These are phyloP conservation scores for Datisca glomerata DNA, from an alignment of 306 rosid genomes.

Conservation along the genomic window DNA sequence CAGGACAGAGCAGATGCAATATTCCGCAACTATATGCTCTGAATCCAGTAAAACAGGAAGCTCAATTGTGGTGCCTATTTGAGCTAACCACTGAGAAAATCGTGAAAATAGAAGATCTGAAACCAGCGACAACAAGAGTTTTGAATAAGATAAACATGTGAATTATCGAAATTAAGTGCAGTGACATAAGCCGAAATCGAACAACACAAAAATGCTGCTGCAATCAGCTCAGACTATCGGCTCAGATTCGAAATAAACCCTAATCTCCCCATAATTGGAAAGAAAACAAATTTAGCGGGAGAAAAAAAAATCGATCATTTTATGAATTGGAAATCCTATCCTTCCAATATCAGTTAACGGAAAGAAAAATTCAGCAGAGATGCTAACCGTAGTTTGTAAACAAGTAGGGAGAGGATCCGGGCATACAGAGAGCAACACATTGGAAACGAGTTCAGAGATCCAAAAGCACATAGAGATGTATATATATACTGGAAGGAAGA, in stretches of 20 bases:
- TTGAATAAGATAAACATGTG: background rate
- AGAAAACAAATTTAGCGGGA: background rate
- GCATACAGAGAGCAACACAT: conserved; percentile 23
- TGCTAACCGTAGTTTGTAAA: conserved; percentile 29
- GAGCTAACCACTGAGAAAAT: conserved; percentile 24
- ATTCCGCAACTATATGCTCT: too few species aligned
- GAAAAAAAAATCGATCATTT: background rate
- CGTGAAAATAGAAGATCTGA: conserved; percentile 28
- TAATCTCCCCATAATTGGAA: background rate
- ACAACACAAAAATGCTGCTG: too few species aligned
- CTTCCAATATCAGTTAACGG: conserved; percentile 4
- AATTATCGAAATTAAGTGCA: background rate
- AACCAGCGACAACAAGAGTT: conserved; percentile 2
- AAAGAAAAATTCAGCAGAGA: background rate
- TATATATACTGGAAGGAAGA: background rate
- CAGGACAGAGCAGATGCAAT: conserved; percentile 7
- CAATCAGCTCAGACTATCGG: too few species aligned
- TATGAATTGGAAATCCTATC: conserved; percentile 7
- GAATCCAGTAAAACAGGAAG: conserved; percentile 13
- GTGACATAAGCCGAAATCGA: too few species aligned
- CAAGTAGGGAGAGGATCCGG: conserved; percentile 21
- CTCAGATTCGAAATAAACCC: background rate
- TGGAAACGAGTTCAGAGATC: conserved; percentile 19
- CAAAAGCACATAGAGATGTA: background rate
- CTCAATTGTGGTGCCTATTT: conserved; percentile 17